Evolutionary conservation across 78 protist species (phyloP).

Genomic region (Bigelowiella natans): DNA sequence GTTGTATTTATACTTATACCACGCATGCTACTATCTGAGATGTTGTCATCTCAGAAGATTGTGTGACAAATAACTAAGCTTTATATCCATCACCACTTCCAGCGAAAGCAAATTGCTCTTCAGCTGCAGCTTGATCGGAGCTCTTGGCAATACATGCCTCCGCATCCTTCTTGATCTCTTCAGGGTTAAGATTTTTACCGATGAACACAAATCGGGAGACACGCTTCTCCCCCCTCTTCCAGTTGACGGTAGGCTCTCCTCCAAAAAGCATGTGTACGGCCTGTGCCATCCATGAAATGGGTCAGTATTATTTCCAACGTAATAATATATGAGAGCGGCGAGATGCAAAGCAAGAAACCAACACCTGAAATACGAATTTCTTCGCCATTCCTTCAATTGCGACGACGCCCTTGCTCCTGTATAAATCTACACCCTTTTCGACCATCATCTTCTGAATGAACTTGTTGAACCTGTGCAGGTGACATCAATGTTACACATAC

Average conservation of each 20-base stretch:
- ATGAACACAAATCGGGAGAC: background rate
- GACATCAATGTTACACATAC: no score
- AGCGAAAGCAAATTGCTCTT: no score
- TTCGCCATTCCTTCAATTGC: background rate
- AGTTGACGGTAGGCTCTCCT: background rate
- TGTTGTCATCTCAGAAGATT: no score
- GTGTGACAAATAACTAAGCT: no score
- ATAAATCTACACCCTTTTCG: background rate
- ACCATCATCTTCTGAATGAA: slow-evolving; percentile 1
- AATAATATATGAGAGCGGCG: no score
- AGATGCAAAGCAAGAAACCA: no score
- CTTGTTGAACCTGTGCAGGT: slow-evolving; percentile 16
- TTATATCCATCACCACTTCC: no score
- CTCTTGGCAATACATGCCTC: background rate
- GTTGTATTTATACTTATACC: no score
- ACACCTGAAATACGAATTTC: slow-evolving; percentile 6
- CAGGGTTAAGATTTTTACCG: slow-evolving; percentile 1
- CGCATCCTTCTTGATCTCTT: background rate
- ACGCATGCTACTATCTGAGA: no score
- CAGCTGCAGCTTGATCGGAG: no score
- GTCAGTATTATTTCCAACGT: no score
- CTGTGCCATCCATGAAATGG: no score
- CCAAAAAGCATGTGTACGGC: slow-evolving; percentile 19
- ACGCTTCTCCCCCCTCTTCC: background rate
- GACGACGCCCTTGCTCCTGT: slow-evolving; percentile 26